Evolutionary conservation across 2,329 filamentous ascomycete species (phyloP).

Genomic region (Alternaria atra): DNA sequence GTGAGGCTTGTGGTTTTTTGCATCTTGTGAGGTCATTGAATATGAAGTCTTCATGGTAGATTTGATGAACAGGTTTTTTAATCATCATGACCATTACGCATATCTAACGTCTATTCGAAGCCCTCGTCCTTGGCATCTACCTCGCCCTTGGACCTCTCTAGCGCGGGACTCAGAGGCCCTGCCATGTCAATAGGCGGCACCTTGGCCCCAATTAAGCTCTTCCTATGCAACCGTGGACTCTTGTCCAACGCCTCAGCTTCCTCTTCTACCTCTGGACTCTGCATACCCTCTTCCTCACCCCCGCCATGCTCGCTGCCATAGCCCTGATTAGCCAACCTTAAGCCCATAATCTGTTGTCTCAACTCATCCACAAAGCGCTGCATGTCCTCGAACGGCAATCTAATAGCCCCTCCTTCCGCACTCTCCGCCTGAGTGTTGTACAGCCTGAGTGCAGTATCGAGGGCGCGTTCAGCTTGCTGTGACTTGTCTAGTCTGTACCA

Average conservation of each 20-base stretch:
- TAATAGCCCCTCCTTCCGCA: slow-evolving; percentile 14
- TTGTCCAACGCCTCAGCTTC: slow-evolving; percentile 48
- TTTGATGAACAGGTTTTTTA: background rate
- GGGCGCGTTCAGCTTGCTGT: slow-evolving; percentile 78
- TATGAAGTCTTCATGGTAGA: background rate
- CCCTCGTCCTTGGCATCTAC: slow-evolving; percentile 38
- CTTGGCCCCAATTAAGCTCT: slow-evolving; percentile 53
- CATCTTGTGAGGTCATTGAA: background rate
- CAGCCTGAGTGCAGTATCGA: slow-evolving; percentile 71
- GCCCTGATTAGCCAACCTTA: slow-evolving; percentile 51
- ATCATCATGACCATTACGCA: slow-evolving; percentile 10
- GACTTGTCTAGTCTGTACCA: slow-evolving; percentile 83
- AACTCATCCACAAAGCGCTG: slow-evolving; percentile 72
- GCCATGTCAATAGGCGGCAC: slow-evolving; percentile 36
- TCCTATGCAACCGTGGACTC: slow-evolving; percentile 51
- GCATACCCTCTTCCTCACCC: slow-evolving; percentile 18
- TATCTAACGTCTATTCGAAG: slow-evolving; percentile 37
- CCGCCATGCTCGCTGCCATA: slow-evolving; percentile 51
- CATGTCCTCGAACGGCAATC: slow-evolving; percentile 62
- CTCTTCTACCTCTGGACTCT: slow-evolving; percentile 45
- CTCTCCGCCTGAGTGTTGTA: slow-evolving; percentile 56
- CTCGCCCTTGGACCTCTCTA: slow-evolving; percentile 36
- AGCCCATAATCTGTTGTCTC: slow-evolving; percentile 66
- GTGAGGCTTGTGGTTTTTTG: background rate
- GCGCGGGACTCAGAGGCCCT: slow-evolving; percentile 41